These are phyloP conservation scores for Peniophora sp. DNA, from an alignment of 1,284 basidiomycete genomes.

Conservation along the genomic window DNA sequence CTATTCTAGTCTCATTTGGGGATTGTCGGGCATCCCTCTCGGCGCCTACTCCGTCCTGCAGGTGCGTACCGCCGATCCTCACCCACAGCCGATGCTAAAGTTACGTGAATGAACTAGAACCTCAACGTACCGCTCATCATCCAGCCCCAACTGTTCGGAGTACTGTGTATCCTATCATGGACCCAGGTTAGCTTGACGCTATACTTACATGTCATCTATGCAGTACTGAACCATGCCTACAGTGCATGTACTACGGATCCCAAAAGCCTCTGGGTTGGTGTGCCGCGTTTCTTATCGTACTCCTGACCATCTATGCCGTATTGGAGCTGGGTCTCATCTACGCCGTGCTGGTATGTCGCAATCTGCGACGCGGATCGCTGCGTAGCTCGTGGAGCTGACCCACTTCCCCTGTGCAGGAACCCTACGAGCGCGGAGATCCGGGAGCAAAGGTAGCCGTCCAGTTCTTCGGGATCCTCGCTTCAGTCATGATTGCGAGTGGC, in stretches of 20 bases:
- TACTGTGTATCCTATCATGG: constrained; percentile 60
- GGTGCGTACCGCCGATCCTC: too few relatives aligned
- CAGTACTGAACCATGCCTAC: constrained; percentile 7
- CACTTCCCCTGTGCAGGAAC: constrained; percentile 20
- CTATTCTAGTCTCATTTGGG: constrained; percentile 54
- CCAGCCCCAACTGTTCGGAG: constrained; percentile 70
- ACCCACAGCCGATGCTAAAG: too few relatives aligned
- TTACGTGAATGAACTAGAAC: constrained; percentile 16
- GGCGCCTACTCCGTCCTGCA: constrained; percentile 68
- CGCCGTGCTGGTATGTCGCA: constrained; percentile 36
- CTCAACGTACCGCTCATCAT: constrained; percentile 70
- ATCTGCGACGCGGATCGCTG: background rate
- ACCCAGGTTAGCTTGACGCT: constrained; percentile 40
- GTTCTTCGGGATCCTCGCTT: constrained; percentile 60
- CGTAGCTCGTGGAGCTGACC: constrained; percentile 12
- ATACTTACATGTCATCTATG: background rate
- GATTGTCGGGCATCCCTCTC: constrained; percentile 50
- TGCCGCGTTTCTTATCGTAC: constrained; percentile 22
- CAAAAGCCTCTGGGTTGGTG: constrained; percentile 26
- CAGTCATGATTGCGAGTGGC: constrained; percentile 53
- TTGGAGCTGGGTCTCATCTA: constrained; percentile 58
- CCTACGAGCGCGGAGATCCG: constrained; percentile 34
- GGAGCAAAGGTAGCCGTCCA: constrained; percentile 32
- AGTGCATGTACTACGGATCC: constrained; percentile 59
- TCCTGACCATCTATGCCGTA: constrained; percentile 39